Base-by-base conservation (phyloP, 2,329 filamentous ascomycete species). In the Magnaporthiopsis incrustans region DNA sequence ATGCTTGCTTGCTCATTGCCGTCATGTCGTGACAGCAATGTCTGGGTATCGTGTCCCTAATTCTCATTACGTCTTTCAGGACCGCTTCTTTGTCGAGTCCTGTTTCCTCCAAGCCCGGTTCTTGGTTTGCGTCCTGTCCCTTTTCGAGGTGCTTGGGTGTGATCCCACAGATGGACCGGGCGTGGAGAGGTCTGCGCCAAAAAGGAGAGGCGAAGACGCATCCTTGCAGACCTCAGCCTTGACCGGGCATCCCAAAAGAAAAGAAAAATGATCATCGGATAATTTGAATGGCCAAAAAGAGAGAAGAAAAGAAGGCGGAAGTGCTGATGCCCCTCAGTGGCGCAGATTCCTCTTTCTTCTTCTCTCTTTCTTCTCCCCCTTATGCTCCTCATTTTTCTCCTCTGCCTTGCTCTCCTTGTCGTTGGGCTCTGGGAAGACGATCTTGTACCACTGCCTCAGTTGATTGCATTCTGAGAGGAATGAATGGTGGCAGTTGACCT, bases 401-500 rank as follows among this genome's bases (percentile, higher is more conserved):
- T 53, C 44, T 53, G 44, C 22, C n/a, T 53, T 53, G 18, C 18
- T 22, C 22, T 25, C 8, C 44, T 53, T 53, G 8, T 8, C 22
- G 7, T 10, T 53, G 44, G 44, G 44, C 0, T 53, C 18, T 22
- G 44, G 44, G 44, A 53, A 53, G 44, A 53, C 14, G 22, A 25
- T n/a, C 44, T 53, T 53, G 44, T 53, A 53, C 44, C 44, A 53
- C 10, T 25, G 44, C n/a, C 44, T 53, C 44, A 53, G 44, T 25
- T 53, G 15, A 5, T 53, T 53, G 10, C 44, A 53, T 7, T 53
- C 44, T n/a, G 44, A n/a, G 7, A 67, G 61, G 27, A 70, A 68
- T 10, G 66, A 69, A 59, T 67, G 64, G 12, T 68, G 64, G 59
- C 73, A 76, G 64, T 70, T 72, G 8, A 70, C 69, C 53, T 67